Percentiles rank a stretch among this genome's conserved stretches.
phyloP scores from a whole-genome alignment of 2,329 filamentous ascomycete genomes.

The Aspergillus neotritici region DNA sequence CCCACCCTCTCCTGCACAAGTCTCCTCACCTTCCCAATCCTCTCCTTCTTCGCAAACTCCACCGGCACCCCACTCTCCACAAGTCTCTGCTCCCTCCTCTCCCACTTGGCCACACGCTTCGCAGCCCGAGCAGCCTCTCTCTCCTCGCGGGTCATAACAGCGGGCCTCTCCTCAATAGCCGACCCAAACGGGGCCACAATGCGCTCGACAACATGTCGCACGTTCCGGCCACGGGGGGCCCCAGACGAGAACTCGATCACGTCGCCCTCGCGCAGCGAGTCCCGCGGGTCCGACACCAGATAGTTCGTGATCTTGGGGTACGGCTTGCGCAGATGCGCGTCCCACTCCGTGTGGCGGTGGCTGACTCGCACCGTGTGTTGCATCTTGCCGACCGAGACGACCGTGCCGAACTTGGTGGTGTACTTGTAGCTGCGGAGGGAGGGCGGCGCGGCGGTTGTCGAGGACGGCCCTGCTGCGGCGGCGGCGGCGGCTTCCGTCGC shows the following conservation, averaged over 20 bases:
- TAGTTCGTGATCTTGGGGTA: slow-evolving; percentile 32
- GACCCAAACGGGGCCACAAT: slow-evolving; percentile 39
- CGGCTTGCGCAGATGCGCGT: slow-evolving; percentile 33
- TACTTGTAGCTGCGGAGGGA: slow-evolving; percentile 34
- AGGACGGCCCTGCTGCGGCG: neutral
- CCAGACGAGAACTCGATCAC: slow-evolving; percentile 42
- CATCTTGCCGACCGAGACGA: slow-evolving; percentile 39
- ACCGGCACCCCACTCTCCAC: slow-evolving; percentile 9
- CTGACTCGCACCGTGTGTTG: slow-evolving; percentile 37
- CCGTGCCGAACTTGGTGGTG: slow-evolving; percentile 34
- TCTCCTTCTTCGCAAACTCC: slow-evolving; percentile 15
- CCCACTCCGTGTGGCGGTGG: slow-evolving; percentile 31
- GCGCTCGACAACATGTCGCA: slow-evolving; percentile 39
- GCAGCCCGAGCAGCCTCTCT: slow-evolving; percentile 26
- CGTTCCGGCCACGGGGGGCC: slow-evolving; percentile 32
- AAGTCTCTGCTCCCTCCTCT: slow-evolving; percentile 25
- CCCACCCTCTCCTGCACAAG: slow-evolving; percentile 25
- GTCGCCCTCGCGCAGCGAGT: slow-evolving; percentile 41
- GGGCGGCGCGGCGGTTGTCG: slow-evolving; percentile 17
- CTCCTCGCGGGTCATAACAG: slow-evolving; percentile 32
- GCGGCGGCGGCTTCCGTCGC: slow-evolving; percentile 1
- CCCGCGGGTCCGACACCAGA: slow-evolving; percentile 36
- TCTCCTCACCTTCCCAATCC: slow-evolving; percentile 24
- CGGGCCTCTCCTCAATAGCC: slow-evolving; percentile 31
- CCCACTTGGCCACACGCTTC: slow-evolving; percentile 29